phyloP scores from a whole-genome alignment of 768 basidiomycete genomes.

The Lactarius hatsudake region DNA sequence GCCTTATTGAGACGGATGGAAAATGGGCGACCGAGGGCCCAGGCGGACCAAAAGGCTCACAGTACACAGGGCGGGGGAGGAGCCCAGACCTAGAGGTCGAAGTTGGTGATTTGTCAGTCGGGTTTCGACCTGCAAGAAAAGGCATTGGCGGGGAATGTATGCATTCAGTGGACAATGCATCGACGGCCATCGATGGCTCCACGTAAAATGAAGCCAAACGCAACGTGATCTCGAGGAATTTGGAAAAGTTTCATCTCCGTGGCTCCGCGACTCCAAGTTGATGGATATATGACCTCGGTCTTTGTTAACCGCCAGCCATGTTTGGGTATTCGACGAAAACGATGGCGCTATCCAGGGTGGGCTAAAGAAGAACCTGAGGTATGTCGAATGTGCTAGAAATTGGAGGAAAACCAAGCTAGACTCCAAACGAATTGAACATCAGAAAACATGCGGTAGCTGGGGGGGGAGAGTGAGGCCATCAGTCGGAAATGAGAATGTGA shows the following conservation, averaged over 20 bases:
- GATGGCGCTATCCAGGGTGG: background rate
- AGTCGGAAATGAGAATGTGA: slow-evolving; percentile 17
- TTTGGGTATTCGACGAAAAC: slow-evolving; percentile 3
- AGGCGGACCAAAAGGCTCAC: background rate
- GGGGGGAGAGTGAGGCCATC: background rate
- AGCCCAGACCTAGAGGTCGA: background rate
- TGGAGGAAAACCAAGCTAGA: background rate
- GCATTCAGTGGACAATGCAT: background rate
- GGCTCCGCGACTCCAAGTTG: slow-evolving; percentile 11
- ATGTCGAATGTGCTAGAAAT: background rate
- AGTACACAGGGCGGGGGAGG: background rate
- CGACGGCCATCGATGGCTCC: background rate
- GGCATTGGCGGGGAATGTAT: background rate
- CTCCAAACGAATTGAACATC: background rate
- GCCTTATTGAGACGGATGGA: background rate
- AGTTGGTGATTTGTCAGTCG: background rate
- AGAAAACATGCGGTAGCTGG: slow-evolving; percentile 3
- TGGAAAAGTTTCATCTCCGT: slow-evolving; percentile 22
- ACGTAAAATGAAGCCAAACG: background rate
- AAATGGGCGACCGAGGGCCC: background rate
- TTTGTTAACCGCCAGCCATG: background rate
- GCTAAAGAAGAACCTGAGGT: background rate
- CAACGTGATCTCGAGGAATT: background rate
- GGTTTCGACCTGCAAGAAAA: slow-evolving; percentile 3
- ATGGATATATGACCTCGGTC: background rate